phyloP scores from a whole-genome alignment of 2,329 filamentous ascomycete genomes.

The Trichoderma brevicompactum region DNA sequence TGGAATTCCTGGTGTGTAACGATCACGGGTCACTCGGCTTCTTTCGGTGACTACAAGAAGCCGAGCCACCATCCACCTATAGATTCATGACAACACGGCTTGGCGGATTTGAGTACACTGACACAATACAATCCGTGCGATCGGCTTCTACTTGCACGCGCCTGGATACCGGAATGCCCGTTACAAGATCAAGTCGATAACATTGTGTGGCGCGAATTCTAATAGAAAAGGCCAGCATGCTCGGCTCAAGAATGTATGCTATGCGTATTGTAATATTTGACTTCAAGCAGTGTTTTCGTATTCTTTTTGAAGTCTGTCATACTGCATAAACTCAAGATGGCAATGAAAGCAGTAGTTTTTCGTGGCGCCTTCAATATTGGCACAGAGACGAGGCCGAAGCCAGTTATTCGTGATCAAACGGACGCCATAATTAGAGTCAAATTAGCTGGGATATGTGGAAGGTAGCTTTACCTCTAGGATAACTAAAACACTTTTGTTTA shows the following conservation, averaged over 20 bases:
- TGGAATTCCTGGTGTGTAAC: neutral
- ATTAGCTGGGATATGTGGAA: constrained; percentile 18
- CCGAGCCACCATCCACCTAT: neutral
- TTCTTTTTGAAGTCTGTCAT: neutral
- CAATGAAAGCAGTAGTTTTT: constrained; percentile 19
- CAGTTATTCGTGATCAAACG: constrained; percentile 1
- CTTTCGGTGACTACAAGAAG: constrained; percentile 11
- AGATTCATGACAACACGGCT: neutral
- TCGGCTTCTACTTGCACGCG: neutral
- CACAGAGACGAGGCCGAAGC: neutral
- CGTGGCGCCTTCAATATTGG: constrained; percentile 5
- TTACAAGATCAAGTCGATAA: neutral
- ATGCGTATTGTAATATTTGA: neutral
- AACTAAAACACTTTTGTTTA: neutral
- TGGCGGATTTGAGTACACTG: neutral
- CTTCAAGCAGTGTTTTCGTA: neutral
- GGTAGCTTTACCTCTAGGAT: neutral
- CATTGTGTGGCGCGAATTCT: neutral
- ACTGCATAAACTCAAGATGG: neutral
- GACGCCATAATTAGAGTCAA: constrained; percentile 3
- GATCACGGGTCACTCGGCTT: neutral
- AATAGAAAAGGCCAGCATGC: neutral
- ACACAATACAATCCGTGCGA: neutral
- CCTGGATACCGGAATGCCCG: neutral
- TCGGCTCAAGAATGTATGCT: neutral